Conservation (phyloP, 2,329 filamentous ascomycete species). For the Diaporthe vaccinii region DNA sequence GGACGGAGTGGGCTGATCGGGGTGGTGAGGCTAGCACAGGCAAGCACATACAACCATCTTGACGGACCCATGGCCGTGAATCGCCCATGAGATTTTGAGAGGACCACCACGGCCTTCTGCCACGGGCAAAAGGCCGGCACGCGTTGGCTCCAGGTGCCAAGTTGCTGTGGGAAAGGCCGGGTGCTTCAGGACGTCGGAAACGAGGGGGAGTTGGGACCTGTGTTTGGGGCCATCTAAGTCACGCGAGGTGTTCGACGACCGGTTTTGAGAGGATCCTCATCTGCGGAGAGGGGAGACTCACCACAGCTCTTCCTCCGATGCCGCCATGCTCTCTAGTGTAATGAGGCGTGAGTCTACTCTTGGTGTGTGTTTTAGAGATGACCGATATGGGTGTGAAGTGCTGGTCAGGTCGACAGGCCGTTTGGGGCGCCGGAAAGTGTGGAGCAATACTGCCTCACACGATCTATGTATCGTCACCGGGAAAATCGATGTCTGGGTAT, state of each 20-base stretch:
- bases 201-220: conserved; percentile 55
- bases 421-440: neutral
- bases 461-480: neutral
- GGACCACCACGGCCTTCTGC: conserved; percentile 81
- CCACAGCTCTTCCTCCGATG: conserved; percentile 34
- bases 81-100: conserved; percentile 81
- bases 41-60: conserved; percentile 78
- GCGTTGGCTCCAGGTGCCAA: conserved; percentile 78
- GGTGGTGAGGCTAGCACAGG: conserved; percentile 51
- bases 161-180: conserved; percentile 76
- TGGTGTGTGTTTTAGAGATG: neutral
- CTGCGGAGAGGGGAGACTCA: neutral
- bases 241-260: neutral
- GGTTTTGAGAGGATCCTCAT: neutral
- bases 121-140: conserved; percentile 72
- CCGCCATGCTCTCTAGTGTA: neutral
- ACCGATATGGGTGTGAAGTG: neutral
- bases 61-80: conserved; percentile 80
- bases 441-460: neutral
- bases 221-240: conserved; percentile 7
- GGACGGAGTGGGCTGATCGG: conserved; percentile 20
- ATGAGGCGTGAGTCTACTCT: neutral
- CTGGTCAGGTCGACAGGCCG: neutral
- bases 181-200: conserved; percentile 72
- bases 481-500: neutral